phyloP scores from a whole-genome alignment of 2,329 filamentous ascomycete genomes.

The Pezicula carpinea region DNA sequence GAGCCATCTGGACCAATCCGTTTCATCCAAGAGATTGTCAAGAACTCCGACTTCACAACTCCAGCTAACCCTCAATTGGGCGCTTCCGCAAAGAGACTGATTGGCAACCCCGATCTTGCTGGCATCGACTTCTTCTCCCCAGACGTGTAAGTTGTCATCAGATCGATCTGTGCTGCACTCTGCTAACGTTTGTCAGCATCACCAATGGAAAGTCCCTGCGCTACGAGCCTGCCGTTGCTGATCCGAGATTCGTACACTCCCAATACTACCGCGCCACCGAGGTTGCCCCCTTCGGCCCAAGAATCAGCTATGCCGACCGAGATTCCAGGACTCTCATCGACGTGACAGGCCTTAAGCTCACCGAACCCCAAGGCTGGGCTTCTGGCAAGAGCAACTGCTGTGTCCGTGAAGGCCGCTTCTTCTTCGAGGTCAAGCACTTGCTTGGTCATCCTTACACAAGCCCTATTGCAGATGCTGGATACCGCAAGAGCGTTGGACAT shows the following conservation, averaged over 20 bases:
- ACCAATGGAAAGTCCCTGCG: slow-evolving; percentile 59
- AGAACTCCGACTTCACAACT: no score
- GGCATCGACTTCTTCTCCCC: no score
- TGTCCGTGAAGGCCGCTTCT: slow-evolving; percentile 83
- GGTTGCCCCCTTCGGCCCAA: slow-evolving; percentile 73
- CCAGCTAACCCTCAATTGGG: no score
- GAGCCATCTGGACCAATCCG: no score
- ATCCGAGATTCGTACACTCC: slow-evolving; percentile 79
- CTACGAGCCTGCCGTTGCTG: slow-evolving; percentile 86
- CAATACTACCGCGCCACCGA: slow-evolving; percentile 90
- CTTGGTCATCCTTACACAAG: slow-evolving; percentile 57
- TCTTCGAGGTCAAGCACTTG: slow-evolving; percentile 90
- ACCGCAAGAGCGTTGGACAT: slow-evolving; percentile 32
- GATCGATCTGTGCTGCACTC: no score
- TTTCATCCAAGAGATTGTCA: no score
- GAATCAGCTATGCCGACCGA: slow-evolving; percentile 90
- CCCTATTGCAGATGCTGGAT: slow-evolving; percentile 16
- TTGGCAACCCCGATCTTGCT: no score
- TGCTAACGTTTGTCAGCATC: no score
- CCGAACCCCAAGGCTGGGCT: slow-evolving; percentile 88
- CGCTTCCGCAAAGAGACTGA: no score
- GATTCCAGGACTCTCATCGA: slow-evolving; percentile 82
- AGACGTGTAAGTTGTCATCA: no score
- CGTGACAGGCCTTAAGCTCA: slow-evolving; percentile 69
- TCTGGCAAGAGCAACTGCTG: slow-evolving; percentile 89